Percentiles rank a stretch among this genome's conserved stretches.
phyloP scores from a whole-genome alignment of 2,329 filamentous ascomycete species.

The Claviceps maximensis region DNA sequence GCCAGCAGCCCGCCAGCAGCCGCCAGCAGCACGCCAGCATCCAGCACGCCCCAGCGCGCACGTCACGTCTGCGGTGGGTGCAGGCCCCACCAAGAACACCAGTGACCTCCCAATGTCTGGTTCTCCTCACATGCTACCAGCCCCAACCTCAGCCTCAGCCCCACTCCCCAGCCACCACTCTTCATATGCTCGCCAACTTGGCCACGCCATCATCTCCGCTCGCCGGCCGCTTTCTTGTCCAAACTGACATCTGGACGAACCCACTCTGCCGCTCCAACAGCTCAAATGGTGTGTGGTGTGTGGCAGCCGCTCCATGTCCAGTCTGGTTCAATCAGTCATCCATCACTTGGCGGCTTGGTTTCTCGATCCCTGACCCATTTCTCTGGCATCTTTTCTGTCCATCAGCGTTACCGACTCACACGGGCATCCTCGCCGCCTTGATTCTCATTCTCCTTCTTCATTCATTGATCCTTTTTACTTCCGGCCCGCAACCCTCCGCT shows the following conservation, averaged over 20 bases:
- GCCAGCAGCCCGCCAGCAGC: too few species aligned
- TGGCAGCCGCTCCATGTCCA: background rate
- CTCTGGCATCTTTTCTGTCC: background rate
- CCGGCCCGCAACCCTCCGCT: too few species aligned
- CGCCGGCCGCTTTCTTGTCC: background rate
- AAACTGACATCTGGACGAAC: background rate
- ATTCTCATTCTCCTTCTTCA: background rate
- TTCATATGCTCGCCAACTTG: background rate
- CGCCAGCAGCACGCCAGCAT: too few species aligned
- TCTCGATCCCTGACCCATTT: background rate
- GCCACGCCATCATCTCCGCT: background rate
- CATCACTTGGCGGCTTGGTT: background rate
- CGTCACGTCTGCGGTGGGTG: too few species aligned
- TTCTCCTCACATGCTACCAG: too few species aligned
- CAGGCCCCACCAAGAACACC: too few species aligned
- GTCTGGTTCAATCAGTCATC: background rate
- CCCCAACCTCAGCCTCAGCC: background rate
- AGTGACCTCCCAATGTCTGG: too few species aligned
- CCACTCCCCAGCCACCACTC: too few species aligned
- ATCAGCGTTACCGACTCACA: background rate
- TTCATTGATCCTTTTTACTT: too few species aligned
- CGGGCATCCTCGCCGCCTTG: background rate
- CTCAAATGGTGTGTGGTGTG: background rate
- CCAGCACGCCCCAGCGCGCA: too few species aligned
- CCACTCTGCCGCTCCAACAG: constrained; percentile 1